These are phyloP conservation scores for Mortierella sp. DNA, from an alignment of 371 early-diverging fungal genomes.

Conservation along the genomic window DNA sequence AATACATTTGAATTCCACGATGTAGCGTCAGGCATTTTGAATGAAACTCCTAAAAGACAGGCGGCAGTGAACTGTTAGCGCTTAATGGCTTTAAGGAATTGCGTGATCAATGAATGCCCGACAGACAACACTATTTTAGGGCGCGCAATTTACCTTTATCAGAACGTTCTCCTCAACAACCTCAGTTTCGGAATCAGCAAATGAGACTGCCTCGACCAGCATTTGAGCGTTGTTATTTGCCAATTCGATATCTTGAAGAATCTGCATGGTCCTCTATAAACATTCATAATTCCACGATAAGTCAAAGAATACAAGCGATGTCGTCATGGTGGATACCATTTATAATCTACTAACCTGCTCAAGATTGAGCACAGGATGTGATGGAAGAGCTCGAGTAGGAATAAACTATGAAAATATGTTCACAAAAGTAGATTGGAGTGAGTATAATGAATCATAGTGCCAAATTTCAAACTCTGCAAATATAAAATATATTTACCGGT, in stretches of 20 bases:
- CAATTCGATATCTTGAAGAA: slow-evolving; percentile 41
- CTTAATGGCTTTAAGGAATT: not conserved
- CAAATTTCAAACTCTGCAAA: too few relatives aligned
- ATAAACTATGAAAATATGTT: too few relatives aligned
- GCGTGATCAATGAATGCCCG: not conserved
- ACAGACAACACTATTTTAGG: not conserved
- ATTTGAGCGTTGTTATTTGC: slow-evolving; percentile 42
- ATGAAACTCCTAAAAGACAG: slow-evolving; percentile 34
- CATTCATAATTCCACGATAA: not conserved
- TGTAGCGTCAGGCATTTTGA: slow-evolving; percentile 32
- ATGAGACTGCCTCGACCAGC: slow-evolving; percentile 44
- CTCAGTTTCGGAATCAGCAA: slow-evolving; percentile 50
- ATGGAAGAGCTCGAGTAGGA: too few relatives aligned
- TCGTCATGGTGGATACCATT: not conserved
- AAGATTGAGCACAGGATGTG: too few relatives aligned
- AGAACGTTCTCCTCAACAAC: slow-evolving; percentile 42
- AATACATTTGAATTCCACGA: slow-evolving; percentile 27
- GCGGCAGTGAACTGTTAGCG: not conserved
- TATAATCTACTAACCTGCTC: too few relatives aligned
- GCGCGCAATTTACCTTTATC: slow-evolving; percentile 29
- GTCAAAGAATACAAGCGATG: too few relatives aligned
- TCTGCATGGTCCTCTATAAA: slow-evolving; percentile 9
- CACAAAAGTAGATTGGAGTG: too few relatives aligned
- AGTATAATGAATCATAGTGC: too few relatives aligned
- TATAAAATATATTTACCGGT: too few relatives aligned